Conservation (phyloP, 805 yeast genomes). For the Candida maris region DNA sequence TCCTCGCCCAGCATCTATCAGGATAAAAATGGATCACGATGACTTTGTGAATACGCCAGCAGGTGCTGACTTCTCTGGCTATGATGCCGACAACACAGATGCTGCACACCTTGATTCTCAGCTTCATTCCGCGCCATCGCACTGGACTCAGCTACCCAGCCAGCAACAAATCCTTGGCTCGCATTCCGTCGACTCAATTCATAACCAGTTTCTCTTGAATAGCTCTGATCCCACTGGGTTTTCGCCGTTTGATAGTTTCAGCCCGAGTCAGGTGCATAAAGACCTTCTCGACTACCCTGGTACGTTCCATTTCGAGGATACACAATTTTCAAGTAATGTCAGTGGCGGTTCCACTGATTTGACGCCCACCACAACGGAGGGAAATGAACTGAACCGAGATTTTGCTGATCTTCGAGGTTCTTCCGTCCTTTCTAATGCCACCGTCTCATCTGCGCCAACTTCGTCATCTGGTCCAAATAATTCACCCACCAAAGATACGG, state of each 20-base stretch:
- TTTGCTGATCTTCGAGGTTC: not conserved
- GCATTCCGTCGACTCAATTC: not conserved
- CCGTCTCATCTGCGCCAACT: conserved; percentile 2
- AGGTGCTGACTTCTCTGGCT: conserved; percentile 5
- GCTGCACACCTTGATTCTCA: not conserved
- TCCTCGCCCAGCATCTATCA: not conserved
- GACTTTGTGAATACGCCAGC: conserved; percentile 11
- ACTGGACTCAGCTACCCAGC: not conserved
- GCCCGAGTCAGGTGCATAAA: conserved; percentile 2
- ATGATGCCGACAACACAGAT: conserved; percentile 4
- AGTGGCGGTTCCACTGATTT: not conserved
- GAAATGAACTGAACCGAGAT: not conserved
- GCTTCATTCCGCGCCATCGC: not conserved
- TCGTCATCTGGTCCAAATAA: no score
- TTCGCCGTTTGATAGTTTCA: conserved; percentile 4
- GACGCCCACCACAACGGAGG: not conserved
- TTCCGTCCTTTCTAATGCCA: not conserved
- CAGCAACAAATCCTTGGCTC: not conserved
- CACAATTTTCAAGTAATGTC: conserved; percentile 1
- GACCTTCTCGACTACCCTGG: conserved; percentile 7
- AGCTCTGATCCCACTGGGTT: conserved; percentile 3
- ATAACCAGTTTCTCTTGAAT: not conserved
- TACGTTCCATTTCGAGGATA: conserved; percentile 4
- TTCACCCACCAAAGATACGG: conserved; percentile 1
- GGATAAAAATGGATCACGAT: conserved; percentile 5